phyloP scores from a whole-genome alignment of 306 rosid species.

The Vigna angularis region DNA sequence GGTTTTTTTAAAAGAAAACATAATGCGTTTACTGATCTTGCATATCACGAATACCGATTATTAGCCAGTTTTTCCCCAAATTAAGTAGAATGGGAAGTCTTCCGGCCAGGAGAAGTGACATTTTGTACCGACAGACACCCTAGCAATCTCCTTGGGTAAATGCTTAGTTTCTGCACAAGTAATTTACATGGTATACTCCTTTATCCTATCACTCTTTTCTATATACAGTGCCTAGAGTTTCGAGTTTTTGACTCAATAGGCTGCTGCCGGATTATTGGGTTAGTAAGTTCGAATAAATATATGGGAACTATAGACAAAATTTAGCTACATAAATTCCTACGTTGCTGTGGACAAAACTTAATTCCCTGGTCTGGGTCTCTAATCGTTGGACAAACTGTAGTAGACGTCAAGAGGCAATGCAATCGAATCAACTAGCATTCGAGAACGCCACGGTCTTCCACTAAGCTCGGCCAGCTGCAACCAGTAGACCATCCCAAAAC shows the following conservation, averaged over 20 bases:
- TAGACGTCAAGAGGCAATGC: not conserved
- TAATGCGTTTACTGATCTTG: slow-evolving; percentile 33
- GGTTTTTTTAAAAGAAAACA: not conserved
- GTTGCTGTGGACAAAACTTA: slow-evolving; percentile 78
- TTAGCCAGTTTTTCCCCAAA: slow-evolving; percentile 18
- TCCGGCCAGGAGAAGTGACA: slow-evolving; percentile 18
- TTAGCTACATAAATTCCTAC: slow-evolving; percentile 42
- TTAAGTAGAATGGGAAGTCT: not conserved
- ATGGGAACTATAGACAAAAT: slow-evolving; percentile 53
- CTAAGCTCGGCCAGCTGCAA: slow-evolving; percentile 90
- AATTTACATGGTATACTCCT: slow-evolving; percentile 66
- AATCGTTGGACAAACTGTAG: slow-evolving; percentile 40
- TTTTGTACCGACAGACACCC: slow-evolving; percentile 34
- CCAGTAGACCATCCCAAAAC: slow-evolving; percentile 98
- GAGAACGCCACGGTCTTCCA: slow-evolving; percentile 55
- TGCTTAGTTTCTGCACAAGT: slow-evolving; percentile 50
- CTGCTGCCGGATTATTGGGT: slow-evolving; percentile 64
- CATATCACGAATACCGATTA: slow-evolving; percentile 1
- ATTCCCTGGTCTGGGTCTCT: slow-evolving; percentile 54
- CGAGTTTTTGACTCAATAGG: slow-evolving; percentile 53
- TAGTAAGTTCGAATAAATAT: slow-evolving; percentile 60
- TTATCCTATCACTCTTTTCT: slow-evolving; percentile 75
- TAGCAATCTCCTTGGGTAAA: slow-evolving; percentile 47
- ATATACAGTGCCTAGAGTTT: slow-evolving; percentile 78
- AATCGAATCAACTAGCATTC: slow-evolving; percentile 63